Base-by-base conservation (phyloP, 768 basidiomycete genomes). In the Artomyces pyxidatus region DNA sequence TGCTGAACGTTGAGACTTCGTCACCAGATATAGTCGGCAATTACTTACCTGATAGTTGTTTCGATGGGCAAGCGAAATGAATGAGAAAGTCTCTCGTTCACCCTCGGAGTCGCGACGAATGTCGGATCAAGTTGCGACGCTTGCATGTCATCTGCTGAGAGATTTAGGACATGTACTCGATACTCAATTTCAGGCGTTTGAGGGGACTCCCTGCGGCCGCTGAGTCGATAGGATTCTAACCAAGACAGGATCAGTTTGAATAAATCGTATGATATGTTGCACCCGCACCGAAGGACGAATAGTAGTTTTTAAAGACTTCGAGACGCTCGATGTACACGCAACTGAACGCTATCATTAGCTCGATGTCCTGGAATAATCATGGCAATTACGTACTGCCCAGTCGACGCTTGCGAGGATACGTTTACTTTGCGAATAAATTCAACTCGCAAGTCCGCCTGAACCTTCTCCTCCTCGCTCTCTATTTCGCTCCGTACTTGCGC, bases 341-440 rank as follows among this genome's bases (percentile, higher is more conserved):
- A 45, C 2, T 2, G n/a, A 10, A 8, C 30, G 30, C 30, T 32
- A 32, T 8, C 8, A 32, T 32, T 32, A n/a, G n/a, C n/a, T n/a
- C 30, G 16, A 32, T 32, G 16, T 32, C 16, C 8, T 32, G 9
- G 16, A 8, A 8, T 16, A 32, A 32, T 8, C 9, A 32, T 16
- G 16, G 8, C 8, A 32, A 8, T 27, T 29, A 53, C 48, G 52
- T 49, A 41, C 49, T n/a, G n/a, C n/a, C n/a, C n/a, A 16, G 16
- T 35, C 17, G 27, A 11, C 29, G 37, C 21, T 10, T 30, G 1
- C 19, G 14, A 2, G 37, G 21, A 12, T 17, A 37, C 3, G 12
- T 53, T 53, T n/a, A 53, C 27, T 28, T 41, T 44, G 25, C 35
- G 42, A 40, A 53, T 53, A 9, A 53, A 50, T 14, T 21, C 17